Evolutionary conservation across 1,284 basidiomycete genomes (phyloP).

Genomic region (Pseudozyma sp.): DNA sequence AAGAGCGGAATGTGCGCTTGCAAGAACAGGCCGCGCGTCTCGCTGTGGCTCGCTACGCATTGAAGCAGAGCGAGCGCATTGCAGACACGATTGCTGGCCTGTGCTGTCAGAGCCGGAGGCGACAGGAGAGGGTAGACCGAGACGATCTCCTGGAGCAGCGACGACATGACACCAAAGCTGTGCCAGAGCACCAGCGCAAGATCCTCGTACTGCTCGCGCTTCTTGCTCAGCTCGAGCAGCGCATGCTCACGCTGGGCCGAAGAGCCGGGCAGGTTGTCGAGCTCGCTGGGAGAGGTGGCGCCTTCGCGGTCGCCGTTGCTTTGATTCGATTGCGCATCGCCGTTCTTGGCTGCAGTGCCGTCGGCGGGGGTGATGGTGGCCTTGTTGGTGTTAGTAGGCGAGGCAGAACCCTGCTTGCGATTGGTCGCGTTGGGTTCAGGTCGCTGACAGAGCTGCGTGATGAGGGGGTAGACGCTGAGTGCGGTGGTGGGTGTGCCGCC

Average conservation of each 20-base stretch:
- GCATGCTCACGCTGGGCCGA: slow-evolving; percentile 65
- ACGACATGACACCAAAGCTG: slow-evolving; percentile 99
- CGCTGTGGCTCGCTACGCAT: slow-evolving; percentile 78
- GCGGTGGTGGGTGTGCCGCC: slow-evolving; percentile 65
- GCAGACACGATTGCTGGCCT: slow-evolving; percentile 99
- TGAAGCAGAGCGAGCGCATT: slow-evolving; percentile 97
- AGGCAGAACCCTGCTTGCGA: slow-evolving; percentile 26
- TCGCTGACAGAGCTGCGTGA: slow-evolving; percentile 67
- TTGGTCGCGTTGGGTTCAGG: slow-evolving; percentile 49
- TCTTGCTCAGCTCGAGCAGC: slow-evolving; percentile 92
- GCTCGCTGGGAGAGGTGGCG: slow-evolving; percentile 18
- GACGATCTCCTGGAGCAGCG: slow-evolving; percentile 95
- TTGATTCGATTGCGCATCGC: slow-evolving; percentile 3
- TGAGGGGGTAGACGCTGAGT: slow-evolving; percentile 65
- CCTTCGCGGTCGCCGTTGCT: slow-evolving; percentile 12
- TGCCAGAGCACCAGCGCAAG: slow-evolving; percentile 98
- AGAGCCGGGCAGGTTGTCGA: slow-evolving; percentile 57
- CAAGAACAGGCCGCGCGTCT: slow-evolving; percentile 65
- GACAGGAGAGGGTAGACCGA: slow-evolving; percentile 96
- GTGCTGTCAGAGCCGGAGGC: slow-evolving; percentile 94
- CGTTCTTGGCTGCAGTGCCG: slow-evolving; percentile 8
- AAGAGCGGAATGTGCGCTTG: slow-evolving; percentile 95
- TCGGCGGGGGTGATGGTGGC: slow-evolving; percentile 8
- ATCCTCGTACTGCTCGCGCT: slow-evolving; percentile 98
- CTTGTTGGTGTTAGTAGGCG: slow-evolving; percentile 12